phyloP scores from a whole-genome alignment of 441 rosid species.

The Populus hybrid region DNA sequence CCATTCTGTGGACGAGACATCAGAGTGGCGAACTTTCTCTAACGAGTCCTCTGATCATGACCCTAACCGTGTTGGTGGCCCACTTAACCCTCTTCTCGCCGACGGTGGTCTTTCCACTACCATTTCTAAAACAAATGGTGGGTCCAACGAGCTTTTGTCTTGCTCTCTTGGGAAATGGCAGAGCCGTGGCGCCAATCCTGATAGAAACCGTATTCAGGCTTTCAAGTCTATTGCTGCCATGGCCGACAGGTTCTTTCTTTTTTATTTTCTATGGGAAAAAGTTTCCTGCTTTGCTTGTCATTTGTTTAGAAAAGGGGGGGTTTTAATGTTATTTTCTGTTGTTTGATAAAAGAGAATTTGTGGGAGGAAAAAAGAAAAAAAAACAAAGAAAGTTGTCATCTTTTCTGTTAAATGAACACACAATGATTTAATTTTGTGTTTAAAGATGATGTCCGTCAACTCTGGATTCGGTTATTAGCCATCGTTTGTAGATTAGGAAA shows the following conservation, averaged over 20 bases:
- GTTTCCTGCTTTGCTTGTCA: not conserved
- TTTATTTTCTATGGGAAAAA: not conserved
- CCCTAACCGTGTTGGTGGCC: constrained; percentile 50
- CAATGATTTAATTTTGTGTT: too few species aligned
- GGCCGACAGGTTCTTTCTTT: constrained; percentile 36
- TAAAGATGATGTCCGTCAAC: not conserved
- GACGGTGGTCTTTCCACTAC: constrained; percentile 46
- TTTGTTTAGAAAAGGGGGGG: not conserved
- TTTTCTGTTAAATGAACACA: not conserved
- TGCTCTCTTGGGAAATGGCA: constrained; percentile 42
- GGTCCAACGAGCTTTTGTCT: constrained; percentile 28
- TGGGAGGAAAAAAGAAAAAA: not conserved
- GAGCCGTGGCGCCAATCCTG: constrained; percentile 42
- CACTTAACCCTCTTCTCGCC: constrained; percentile 39
- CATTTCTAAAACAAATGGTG: constrained; percentile 34
- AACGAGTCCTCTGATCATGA: constrained; percentile 39
- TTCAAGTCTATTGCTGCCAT: constrained; percentile 38
- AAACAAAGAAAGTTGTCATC: not conserved
- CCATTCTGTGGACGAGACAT: constrained; percentile 44
- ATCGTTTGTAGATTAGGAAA: not conserved
- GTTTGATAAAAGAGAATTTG: not conserved
- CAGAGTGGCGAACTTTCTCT: constrained; percentile 52
- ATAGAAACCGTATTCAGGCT: constrained; percentile 35
- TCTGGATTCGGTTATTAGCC: not conserved
- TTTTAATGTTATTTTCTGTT: not conserved